These are phyloP conservation scores for Trichoderma pleuroti DNA, from an alignment of 2,329 filamentous ascomycete species.

Conservation along the genomic window DNA sequence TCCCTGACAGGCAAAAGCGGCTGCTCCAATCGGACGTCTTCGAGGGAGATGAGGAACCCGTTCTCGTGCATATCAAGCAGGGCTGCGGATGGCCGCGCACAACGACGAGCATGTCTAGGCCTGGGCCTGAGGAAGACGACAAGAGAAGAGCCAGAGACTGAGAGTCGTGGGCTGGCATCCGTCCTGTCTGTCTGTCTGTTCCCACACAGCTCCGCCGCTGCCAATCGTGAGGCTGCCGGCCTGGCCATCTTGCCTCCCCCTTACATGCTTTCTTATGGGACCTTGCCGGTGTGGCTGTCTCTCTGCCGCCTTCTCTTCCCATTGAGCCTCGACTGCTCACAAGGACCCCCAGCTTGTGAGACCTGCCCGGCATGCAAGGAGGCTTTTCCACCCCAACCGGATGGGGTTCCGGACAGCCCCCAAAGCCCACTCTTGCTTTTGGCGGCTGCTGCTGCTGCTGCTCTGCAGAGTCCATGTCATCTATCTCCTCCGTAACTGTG, in stretches of 20 bases:
- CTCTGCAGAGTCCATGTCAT: too few species aligned
- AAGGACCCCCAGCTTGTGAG: neutral
- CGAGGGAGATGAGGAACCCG: neutral
- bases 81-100: neutral
- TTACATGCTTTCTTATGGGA: neutral
- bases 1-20: neutral
- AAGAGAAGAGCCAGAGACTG: neutral
- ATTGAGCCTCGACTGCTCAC: neutral
- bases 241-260: neutral
- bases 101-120: neutral
- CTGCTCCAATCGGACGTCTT: neutral
- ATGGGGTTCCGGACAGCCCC: neutral
- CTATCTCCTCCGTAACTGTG: too few species aligned
- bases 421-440: neutral
- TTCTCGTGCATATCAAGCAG: neutral
- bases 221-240: neutral
- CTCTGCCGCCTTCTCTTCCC: neutral
- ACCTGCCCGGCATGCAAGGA: neutral
- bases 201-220: neutral
- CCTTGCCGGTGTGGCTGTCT: conserved; percentile 7
- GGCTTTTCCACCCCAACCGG: conserved; percentile 5
- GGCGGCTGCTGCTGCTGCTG: neutral
- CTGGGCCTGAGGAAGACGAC: neutral
- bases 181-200: neutral
- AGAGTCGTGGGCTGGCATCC: neutral